Evolutionary conservation across 768 basidiomycete species (phyloP), one percentile per base, ranked within the genome.

Genomic region (Hortiboletus flavorubellus): DNA sequence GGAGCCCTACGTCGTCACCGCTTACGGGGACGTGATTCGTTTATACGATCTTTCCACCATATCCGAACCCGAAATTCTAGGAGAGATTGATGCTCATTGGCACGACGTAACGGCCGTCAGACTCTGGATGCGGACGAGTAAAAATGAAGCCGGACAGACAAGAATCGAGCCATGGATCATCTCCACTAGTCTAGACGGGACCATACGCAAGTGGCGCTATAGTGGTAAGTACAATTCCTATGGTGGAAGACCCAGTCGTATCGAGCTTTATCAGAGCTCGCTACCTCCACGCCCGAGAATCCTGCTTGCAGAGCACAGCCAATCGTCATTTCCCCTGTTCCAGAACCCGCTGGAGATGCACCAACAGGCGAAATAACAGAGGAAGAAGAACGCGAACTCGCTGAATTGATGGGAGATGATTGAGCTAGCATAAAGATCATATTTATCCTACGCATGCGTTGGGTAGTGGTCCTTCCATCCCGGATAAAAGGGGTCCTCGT

Each of bases 341-440:
- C 72, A 10, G 60, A 68, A 53, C 61, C 64, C 12, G 47, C 64
- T 14, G 66, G 67, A 35, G 62, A 63, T 40, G 60, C 65, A 34
- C 66, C 80, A 58, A 41, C 59, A 64, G 37, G 57, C 31, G 67
- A 76, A 50, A 66, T 95, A 70, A 89, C 93, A 10, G 91, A 88
- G 64, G 95, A 96, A 49, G 95, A 97, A 71, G 93, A 94, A 64
- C 78, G 83, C 21, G 93, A 97, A 69, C 75, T 98, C 21, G 93
- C 85, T 37, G 93, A 93, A 65, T 70, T 97, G 37, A 80, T 89
- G 80, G 77, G 68, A 56, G 70, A 64, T 33, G 65, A 72, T 11
- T 65, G 57, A 60, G 33, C 29, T 38, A 40, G 35, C 44, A 41
- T 33, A 43, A 14, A 35, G 14, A 40, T 35, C 44, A 16, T 33